Evolutionary conservation across 2,329 filamentous ascomycete genomes (phyloP).

Genomic region (Monosporascus sp.): DNA sequence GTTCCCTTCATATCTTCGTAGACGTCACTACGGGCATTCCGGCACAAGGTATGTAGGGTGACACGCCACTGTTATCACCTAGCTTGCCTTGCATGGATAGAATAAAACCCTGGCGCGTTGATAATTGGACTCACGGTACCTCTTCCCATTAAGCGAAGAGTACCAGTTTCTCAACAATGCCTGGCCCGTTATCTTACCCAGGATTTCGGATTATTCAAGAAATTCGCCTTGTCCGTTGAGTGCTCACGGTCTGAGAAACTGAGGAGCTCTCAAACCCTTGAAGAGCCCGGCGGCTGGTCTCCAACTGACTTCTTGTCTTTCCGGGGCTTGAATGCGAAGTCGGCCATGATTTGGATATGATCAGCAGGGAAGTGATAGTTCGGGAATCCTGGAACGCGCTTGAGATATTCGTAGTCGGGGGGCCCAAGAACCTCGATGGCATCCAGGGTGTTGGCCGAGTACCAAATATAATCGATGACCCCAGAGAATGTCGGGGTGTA

Average conservation of each 20-base stretch:
- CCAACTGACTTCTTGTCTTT: slow-evolving; percentile 66
- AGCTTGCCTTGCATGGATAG: too few relatives aligned
- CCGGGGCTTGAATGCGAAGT: slow-evolving; percentile 82
- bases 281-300: slow-evolving; percentile 15
- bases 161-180: too few relatives aligned
- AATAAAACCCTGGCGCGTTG: too few relatives aligned
- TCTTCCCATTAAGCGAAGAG: too few relatives aligned
- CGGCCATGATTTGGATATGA: slow-evolving; percentile 82
- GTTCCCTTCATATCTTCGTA: not conserved
- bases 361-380: slow-evolving; percentile 94
- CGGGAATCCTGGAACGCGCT: slow-evolving; percentile 84
- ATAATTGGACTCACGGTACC: too few relatives aligned
- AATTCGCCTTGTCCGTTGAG: not conserved
- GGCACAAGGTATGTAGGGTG: too few relatives aligned
- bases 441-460: slow-evolving; percentile 83
- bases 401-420: slow-evolving; percentile 79
- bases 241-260: not conserved
- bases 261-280: slow-evolving; percentile 9
- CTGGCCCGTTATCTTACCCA: not conserved
- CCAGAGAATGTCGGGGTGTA: slow-evolving; percentile 92
- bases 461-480: slow-evolving; percentile 97
- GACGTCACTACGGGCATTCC: not conserved
- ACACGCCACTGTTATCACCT: too few relatives aligned
- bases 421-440: slow-evolving; percentile 80
- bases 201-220: too few relatives aligned